Conservation (phyloP, 2,329 filamentous ascomycete genomes). For the Coniochaeta sp. region DNA sequence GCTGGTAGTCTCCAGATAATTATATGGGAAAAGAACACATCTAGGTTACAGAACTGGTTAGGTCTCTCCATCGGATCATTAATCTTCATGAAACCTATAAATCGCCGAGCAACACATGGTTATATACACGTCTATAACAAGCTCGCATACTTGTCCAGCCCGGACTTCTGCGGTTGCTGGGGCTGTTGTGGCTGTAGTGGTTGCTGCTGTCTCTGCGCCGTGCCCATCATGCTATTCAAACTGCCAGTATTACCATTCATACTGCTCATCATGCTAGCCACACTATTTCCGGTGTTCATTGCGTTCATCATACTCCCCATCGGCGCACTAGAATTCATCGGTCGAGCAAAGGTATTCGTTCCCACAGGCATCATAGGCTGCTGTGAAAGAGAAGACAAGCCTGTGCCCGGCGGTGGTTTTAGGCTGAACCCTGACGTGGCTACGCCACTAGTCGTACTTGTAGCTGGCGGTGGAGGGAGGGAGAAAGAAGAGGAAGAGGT, state of each 20-base stretch:
- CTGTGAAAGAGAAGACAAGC: not conserved
- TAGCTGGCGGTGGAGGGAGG: conserved; percentile 44
- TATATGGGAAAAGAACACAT: too few relatives aligned
- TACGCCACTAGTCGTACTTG: conserved; percentile 8
- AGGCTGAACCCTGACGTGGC: conserved; percentile 36
- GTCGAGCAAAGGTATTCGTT: conserved; percentile 18
- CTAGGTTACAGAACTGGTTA: too few relatives aligned
- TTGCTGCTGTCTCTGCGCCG: conserved; percentile 15
- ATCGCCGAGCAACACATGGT: not conserved
- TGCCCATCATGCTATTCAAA: conserved; percentile 15
- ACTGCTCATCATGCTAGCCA: conserved; percentile 14
- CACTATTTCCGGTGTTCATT: conserved; percentile 3
- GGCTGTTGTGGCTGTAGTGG: conserved; percentile 18
- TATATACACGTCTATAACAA: conserved; percentile 36
- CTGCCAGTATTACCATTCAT: not conserved
- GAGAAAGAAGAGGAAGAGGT: conserved; percentile 53
- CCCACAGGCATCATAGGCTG: conserved; percentile 1
- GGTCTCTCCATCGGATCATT: not conserved
- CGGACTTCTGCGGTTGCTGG: conserved; percentile 33
- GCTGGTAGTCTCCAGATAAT: too few relatives aligned
- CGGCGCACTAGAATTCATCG: conserved; percentile 8
- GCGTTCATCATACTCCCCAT: conserved; percentile 5
- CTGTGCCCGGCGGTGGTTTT: conserved; percentile 31
- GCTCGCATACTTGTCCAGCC: conserved; percentile 63
- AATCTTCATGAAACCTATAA: not conserved